Evolutionary conservation across 768 basidiomycete genomes (phyloP).

Genomic region (Imleria badia): DNA sequence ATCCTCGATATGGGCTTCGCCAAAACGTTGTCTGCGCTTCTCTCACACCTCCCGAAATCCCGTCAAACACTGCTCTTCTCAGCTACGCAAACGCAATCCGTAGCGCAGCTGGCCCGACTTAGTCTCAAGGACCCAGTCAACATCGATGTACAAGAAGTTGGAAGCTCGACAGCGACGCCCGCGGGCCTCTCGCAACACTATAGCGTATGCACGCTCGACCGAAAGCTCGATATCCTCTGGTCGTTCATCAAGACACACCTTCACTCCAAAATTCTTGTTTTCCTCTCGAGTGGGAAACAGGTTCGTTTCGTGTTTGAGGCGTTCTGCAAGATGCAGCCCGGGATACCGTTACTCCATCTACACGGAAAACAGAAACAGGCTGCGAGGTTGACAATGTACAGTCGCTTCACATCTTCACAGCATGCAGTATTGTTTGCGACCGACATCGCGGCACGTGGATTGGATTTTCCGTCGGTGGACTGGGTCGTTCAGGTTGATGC

Average conservation of each 20-base stretch:
- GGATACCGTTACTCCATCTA: conserved; percentile 86
- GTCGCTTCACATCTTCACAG: conserved; percentile 76
- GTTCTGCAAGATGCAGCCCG: conserved; percentile 94
- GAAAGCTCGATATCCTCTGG: conserved; percentile 90
- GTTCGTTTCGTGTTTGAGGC: conserved; percentile 96
- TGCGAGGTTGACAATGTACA: conserved; percentile 81
- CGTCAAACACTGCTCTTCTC: conserved; percentile 97
- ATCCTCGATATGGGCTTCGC: conserved; percentile 97
- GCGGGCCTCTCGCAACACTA: conserved; percentile 87
- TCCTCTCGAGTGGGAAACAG: conserved; percentile 94
- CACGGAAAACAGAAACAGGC: conserved; percentile 97
- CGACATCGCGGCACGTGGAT: conserved; percentile 92
- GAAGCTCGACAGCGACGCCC: conserved; percentile 56
- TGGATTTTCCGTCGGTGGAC: conserved; percentile 95
- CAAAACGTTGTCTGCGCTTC: conserved; percentile 82
- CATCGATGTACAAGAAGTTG: conserved; percentile 59
- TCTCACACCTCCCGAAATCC: conserved; percentile 86
- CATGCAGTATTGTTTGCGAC: conserved; percentile 92
- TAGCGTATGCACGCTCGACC: conserved; percentile 75
- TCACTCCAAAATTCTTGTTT: conserved; percentile 88
- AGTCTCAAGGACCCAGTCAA: conserved; percentile 80
- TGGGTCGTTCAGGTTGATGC: conserved; percentile 97
- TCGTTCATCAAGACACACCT: conserved; percentile 94
- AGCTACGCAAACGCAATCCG: conserved; percentile 91
- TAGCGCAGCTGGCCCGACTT: conserved; percentile 84